Evolutionary conservation across 2,329 filamentous ascomycete species (phyloP).

Genomic region (Fusarium nelsonii): DNA sequence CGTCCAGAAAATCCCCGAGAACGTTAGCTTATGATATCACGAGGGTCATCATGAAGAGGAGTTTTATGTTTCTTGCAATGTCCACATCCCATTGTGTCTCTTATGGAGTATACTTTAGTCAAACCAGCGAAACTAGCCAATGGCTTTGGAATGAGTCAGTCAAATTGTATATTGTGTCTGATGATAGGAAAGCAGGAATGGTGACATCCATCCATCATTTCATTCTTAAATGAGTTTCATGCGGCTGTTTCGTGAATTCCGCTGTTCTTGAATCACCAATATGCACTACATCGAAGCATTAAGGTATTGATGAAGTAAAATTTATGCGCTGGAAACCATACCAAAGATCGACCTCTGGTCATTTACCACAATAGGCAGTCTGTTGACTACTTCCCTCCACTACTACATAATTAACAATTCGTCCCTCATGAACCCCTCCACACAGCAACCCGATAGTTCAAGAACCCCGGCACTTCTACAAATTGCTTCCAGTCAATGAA

Average conservation of each 20-base stretch:
- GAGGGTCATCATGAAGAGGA: conserved; percentile 45
- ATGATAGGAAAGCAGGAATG: conserved; percentile 30
- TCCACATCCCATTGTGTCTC: conserved; percentile 9
- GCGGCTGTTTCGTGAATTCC: not conserved
- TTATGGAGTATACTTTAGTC: not conserved
- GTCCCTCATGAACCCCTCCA: conserved; percentile 29
- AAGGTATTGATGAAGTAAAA: not conserved
- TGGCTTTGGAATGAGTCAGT: not conserved
- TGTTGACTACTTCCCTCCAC: conserved; percentile 22
- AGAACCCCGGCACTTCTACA: conserved; percentile 20
- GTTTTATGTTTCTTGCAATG: conserved; percentile 38
- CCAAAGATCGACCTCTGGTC: conserved; percentile 8
- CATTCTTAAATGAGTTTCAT: conserved; percentile 8
- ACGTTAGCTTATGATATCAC: conserved; percentile 46
- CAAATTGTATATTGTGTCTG: not conserved
- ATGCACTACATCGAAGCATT: not conserved
- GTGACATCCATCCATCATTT: conserved; percentile 14
- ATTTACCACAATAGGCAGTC: conserved; percentile 30
- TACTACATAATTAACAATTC: not conserved
- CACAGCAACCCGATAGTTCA: conserved; percentile 14
- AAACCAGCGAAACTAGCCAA: not conserved
- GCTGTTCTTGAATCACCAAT: not conserved
- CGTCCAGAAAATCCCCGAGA: conserved; percentile 36
- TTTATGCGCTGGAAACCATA: conserved; percentile 2
- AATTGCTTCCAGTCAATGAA: conserved; percentile 24